Percentiles rank a stretch among this genome's conserved stretches.
Conservation (phyloP, 2,329 filamentous ascomycete species). For the Apiospora kogelbergensis region DNA sequence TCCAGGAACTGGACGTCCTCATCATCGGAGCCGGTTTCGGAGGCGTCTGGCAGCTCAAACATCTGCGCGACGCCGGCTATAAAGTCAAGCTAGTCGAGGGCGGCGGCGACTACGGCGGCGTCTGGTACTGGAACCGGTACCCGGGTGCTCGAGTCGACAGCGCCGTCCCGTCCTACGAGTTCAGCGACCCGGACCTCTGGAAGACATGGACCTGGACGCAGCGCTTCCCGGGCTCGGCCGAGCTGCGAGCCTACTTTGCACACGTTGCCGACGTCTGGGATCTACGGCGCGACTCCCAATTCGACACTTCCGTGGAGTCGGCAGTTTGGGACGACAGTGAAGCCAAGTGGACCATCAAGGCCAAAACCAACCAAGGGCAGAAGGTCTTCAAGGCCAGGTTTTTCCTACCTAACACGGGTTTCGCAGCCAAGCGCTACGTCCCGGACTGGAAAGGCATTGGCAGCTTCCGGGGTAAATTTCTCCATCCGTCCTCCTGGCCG, state of each 20-base stretch:
- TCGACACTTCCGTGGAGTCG: conserved; percentile 40
- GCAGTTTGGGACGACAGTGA: conserved; percentile 38
- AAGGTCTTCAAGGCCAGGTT: conserved; percentile 38
- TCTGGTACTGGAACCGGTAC: conserved; percentile 46
- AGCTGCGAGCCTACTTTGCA: conserved; percentile 46
- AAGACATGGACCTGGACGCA: conserved; percentile 45
- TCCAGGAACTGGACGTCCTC: conserved; percentile 33
- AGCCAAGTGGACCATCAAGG: conserved; percentile 43
- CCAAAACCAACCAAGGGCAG: conserved; percentile 40
- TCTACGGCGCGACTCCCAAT: conserved; percentile 44
- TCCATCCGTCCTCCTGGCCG: conserved; percentile 61
- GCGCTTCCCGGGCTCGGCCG: conserved; percentile 37
- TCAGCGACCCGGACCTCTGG: conserved; percentile 38
- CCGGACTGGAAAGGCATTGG: conserved; percentile 47
- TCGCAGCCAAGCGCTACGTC: conserved; percentile 46
- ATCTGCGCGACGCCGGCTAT: conserved; percentile 35
- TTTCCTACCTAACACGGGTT: conserved; percentile 47
- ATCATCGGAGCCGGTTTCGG: conserved; percentile 41
- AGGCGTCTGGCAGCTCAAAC: conserved; percentile 34
- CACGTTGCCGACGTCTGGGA: conserved; percentile 44
- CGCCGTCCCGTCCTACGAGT: conserved; percentile 31
- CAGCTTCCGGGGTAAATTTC: conserved; percentile 55
- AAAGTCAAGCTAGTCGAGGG: conserved; percentile 38
- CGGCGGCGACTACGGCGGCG: conserved; percentile 38
- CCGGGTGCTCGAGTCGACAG: conserved; percentile 43